Evolutionary conservation across 2,329 filamentous ascomycete species (phyloP).

Genomic region (Knufia fluminis): DNA sequence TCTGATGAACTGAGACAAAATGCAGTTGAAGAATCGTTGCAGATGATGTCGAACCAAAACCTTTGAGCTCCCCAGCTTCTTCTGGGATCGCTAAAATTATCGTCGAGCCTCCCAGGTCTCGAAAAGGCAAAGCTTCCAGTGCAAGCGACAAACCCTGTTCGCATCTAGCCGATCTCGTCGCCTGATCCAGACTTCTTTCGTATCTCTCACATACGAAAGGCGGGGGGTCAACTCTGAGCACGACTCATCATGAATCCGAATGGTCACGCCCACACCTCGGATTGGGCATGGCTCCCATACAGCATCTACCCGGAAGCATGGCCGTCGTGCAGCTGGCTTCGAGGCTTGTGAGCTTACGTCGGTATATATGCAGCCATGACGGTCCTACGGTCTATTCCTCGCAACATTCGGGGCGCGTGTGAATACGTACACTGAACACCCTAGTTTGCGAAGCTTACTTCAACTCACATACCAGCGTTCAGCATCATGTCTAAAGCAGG

Average conservation of each 20-base stretch:
- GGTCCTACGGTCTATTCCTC: background rate
- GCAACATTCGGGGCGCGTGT: background rate
- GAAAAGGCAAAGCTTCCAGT: background rate
- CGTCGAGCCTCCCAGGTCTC: background rate
- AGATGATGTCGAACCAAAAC: too few species aligned
- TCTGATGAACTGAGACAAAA: too few species aligned
- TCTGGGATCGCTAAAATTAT: background rate
- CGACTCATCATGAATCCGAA: background rate
- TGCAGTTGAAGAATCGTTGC: too few species aligned
- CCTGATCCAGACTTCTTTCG: background rate
- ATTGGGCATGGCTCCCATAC: background rate
- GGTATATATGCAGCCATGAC: slow-evolving; percentile 5
- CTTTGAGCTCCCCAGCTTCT: background rate
- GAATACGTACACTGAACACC: background rate
- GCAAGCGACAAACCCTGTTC: background rate
- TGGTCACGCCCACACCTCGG: slow-evolving; percentile 2
- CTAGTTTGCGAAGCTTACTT: background rate
- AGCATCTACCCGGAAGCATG: background rate
- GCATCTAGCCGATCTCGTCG: background rate
- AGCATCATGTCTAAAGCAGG: slow-evolving; percentile 3
- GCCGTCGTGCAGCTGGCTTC: background rate
- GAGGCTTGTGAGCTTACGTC: background rate
- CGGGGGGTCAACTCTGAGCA: background rate
- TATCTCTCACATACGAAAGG: background rate
- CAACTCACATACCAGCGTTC: background rate